A percentile compares a stretch with the other conserved stretches of the same genome.
Conservation (phyloP, 2,329 filamentous ascomycete species). For the Fusarium sp. region DNA sequence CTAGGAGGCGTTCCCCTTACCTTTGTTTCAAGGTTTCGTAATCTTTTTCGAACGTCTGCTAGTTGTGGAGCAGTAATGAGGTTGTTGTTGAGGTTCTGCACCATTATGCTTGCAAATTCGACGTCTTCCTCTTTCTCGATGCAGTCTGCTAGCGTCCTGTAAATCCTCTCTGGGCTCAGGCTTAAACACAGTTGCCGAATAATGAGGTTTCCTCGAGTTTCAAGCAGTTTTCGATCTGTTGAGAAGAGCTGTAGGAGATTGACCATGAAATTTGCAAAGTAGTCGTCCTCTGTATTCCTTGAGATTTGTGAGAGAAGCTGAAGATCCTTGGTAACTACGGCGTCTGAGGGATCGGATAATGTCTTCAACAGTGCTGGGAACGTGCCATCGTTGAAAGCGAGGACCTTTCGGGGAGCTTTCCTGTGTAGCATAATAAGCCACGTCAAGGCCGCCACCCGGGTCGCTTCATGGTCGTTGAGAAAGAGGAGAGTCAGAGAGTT, state of each 20-base stretch:
- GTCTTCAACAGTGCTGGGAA: slow-evolving; percentile 97
- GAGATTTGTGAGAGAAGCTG: slow-evolving; percentile 96
- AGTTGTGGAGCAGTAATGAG: slow-evolving; percentile 96
- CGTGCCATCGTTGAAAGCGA: slow-evolving; percentile 96
- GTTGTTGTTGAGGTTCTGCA: slow-evolving; percentile 99
- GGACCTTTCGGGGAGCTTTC: slow-evolving; percentile 90
- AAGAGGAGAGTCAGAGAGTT: slow-evolving; percentile 93
- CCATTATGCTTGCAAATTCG: slow-evolving; percentile 99
- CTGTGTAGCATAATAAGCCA: slow-evolving; percentile 99
- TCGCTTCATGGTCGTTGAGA: slow-evolving; percentile 95
- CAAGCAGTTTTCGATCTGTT: slow-evolving; percentile 88
- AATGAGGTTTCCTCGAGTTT: slow-evolving; percentile 93
- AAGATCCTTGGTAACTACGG: slow-evolving; percentile 93
- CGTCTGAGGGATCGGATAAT: slow-evolving; percentile 91
- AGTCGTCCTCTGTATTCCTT: slow-evolving; percentile 94
- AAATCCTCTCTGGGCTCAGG: slow-evolving; percentile 93
- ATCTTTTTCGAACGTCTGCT: slow-evolving; percentile 85
- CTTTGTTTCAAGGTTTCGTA: slow-evolving; percentile 90
- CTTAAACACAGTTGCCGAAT: slow-evolving; percentile 95
- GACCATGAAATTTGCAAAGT: slow-evolving; percentile 98
- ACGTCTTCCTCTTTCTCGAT: slow-evolving; percentile 98
- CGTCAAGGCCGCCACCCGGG: slow-evolving; percentile 88
- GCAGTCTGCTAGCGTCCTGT: slow-evolving; percentile 93
- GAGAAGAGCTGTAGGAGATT: slow-evolving; percentile 95
- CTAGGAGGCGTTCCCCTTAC: slow-evolving; percentile 51